phyloP scores from a whole-genome alignment of 2,329 filamentous ascomycete genomes.

The Cephalotrichum gorgonifer region DNA sequence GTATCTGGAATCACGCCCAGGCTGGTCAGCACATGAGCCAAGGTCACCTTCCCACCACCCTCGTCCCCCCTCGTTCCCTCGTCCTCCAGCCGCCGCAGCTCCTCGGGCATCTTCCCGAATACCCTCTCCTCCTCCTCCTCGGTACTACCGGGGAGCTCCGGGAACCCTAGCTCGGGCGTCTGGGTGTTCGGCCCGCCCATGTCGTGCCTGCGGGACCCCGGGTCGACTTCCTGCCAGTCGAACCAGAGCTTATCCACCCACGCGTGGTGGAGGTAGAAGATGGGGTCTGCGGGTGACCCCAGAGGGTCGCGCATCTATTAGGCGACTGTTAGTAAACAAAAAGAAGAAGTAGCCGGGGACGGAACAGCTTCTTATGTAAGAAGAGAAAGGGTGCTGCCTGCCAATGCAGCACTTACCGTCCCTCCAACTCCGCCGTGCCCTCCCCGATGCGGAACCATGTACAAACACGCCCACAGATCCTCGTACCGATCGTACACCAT shows the following conservation, averaged over 20 bases:
- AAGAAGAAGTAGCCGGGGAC: not conserved
- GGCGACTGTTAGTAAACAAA: no score
- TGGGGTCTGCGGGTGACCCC: conserved; percentile 9
- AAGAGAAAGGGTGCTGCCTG: not conserved
- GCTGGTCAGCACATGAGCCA: conserved; percentile 8
- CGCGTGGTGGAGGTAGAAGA: conserved; percentile 13
- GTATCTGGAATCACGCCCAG: conserved; percentile 3
- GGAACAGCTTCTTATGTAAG: not conserved
- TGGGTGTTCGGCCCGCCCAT: conserved; percentile 4
- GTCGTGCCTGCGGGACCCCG: conserved; percentile 3
- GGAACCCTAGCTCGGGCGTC: not conserved
- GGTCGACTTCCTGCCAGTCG: conserved; percentile 10
- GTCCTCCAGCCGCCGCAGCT: not conserved
- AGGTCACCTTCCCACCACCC: conserved; percentile 6
- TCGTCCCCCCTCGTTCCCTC: conserved; percentile 1
- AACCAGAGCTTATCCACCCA: conserved; percentile 13
- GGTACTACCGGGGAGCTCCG: not conserved
- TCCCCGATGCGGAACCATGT: not conserved
- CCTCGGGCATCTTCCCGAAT: not conserved
- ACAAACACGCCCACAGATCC: not conserved
- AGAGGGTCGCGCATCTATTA: conserved; percentile 1
- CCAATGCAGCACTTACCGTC: not conserved
- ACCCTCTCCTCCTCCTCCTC: not conserved
- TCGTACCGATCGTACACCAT: not conserved
- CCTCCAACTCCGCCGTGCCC: conserved; percentile 3